Conservation (phyloP, 805 yeast genomes). For the Scheffersomyces stipitis region DNA sequence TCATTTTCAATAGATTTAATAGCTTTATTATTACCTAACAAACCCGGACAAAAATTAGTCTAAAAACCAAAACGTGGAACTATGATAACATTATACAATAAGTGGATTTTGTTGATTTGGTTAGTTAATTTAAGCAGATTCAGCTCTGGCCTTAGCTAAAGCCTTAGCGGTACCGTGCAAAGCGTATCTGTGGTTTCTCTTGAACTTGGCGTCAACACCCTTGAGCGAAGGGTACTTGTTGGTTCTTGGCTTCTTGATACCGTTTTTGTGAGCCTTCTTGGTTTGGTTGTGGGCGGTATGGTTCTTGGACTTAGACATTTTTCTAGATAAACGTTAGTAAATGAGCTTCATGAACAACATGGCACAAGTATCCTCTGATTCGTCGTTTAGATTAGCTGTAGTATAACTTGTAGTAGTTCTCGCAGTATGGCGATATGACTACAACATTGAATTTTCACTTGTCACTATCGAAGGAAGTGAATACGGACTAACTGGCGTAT, state of each 20-base stretch:
- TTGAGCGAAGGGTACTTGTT: conserved; percentile 97
- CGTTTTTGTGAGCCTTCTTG: conserved; percentile 99
- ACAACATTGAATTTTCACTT: neutral
- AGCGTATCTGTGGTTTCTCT: conserved; percentile 99
- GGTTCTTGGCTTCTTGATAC: conserved; percentile 99
- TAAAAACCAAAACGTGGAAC: conserved; percentile 13
- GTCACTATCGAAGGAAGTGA: too few species aligned
- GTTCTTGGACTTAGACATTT: conserved; percentile 99
- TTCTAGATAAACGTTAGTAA: conserved; percentile 36
- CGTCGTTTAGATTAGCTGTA: neutral
- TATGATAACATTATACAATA: conserved; percentile 15
- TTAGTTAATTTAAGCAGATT: conserved; percentile 31
- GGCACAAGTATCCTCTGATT: neutral
- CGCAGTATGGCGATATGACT: neutral
- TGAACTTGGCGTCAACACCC: conserved; percentile 99
- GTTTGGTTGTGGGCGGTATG: conserved; percentile 99
- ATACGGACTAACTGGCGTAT: too few species aligned
- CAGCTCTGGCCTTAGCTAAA: conserved; percentile 78
- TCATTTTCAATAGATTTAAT: too few species aligned
- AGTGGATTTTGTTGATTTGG: conserved; percentile 1
- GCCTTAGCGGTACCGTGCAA: conserved; percentile 96
- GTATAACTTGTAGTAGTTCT: conserved; percentile 3
- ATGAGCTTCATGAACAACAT: neutral
- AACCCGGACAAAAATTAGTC: conserved; percentile 11
- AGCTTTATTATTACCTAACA: conserved; percentile 15